Evolutionary conservation across 140 eudicot genomes (phyloP), one percentile per base, ranked within the genome.

Genomic region (Senecio squalidus): DNA sequence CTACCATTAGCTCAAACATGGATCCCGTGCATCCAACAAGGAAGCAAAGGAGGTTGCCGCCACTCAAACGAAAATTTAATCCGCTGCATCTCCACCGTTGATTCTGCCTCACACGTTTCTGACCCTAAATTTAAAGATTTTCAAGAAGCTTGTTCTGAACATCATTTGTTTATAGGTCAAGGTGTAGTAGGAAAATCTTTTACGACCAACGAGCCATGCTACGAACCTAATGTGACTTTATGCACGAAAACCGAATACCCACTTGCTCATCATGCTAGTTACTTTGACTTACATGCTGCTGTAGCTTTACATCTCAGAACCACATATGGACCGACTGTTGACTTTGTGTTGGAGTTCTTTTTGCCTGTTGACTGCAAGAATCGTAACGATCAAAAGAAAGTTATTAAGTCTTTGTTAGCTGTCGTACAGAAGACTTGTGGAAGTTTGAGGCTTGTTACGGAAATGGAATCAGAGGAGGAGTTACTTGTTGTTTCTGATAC

Each of bases 261-360:
- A 5, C 91, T 90, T 26, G 89, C 97, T 15, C 97, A 90, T 70
- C 80, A 85, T 54, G 95, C 97, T 11, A 76, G 82, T 39, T 71
- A 83, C 88, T 83, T 81, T 58, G 82, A 82, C 28, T 47, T 90
- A 69, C 70, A 76, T 43, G 88, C 97, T 49, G 94, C 90, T 26
- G 97, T 90, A 44, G 97, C 97, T 31, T 79, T 90, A 58, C 97
- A 95, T 33, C 80, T 90, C 13, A 61, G 95, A 66, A 75, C 88
- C 44, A 70, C 66, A 4, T 76, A 62, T 38, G 80, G 82, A 27
- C 71, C 74, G 10, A 36, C 57, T 2, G 68, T 82, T 30, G 97
- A 90, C 67, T 86, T 86, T 76, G 97, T 90, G 11, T 55, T 90
- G 79, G 97, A 90, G 82, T 90, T 90, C 58, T 90, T 90, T 67